Conservation (phyloP, 2,329 filamentous ascomycete species). For the Cladophialophora carrionii region DNA sequence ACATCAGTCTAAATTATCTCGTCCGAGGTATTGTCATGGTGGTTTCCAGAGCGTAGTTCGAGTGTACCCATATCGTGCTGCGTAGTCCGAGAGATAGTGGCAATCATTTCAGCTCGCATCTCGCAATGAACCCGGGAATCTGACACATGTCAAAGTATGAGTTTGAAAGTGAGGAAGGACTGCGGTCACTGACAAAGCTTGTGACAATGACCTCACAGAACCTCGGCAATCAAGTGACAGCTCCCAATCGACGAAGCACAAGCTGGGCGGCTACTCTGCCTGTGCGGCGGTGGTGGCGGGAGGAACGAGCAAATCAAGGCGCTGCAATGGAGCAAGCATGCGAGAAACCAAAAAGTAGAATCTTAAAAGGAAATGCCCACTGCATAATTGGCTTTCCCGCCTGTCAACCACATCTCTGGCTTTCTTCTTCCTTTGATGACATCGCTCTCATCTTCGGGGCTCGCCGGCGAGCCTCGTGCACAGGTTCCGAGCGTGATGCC, state of each 20-base stretch:
- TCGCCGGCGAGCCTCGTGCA: background rate
- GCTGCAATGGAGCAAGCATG: background rate
- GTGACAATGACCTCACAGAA: background rate
- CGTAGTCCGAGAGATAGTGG: background rate
- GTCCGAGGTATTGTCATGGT: background rate
- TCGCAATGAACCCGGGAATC: slow-evolving; percentile 6
- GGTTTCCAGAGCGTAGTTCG: background rate
- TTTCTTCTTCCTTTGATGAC: background rate
- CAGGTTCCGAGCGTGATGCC: background rate
- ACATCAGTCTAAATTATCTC: background rate
- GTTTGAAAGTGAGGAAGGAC: background rate
- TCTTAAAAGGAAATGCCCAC: background rate
- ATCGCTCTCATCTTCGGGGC: background rate
- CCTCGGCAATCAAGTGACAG: background rate
- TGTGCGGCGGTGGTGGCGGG: background rate
- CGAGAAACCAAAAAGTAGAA: background rate
- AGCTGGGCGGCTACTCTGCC: background rate
- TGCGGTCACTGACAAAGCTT: background rate
- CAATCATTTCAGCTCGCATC: slow-evolving; percentile 11
- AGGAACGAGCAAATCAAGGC: background rate
- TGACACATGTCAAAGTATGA: slow-evolving; percentile 21
- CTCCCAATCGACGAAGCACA: background rate
- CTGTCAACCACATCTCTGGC: background rate
- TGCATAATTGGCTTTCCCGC: background rate
- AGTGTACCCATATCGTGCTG: background rate